These are phyloP conservation scores for Flaveria robusta DNA, from an alignment of 129 eudicot genomes.

Conservation along the genomic window DNA sequence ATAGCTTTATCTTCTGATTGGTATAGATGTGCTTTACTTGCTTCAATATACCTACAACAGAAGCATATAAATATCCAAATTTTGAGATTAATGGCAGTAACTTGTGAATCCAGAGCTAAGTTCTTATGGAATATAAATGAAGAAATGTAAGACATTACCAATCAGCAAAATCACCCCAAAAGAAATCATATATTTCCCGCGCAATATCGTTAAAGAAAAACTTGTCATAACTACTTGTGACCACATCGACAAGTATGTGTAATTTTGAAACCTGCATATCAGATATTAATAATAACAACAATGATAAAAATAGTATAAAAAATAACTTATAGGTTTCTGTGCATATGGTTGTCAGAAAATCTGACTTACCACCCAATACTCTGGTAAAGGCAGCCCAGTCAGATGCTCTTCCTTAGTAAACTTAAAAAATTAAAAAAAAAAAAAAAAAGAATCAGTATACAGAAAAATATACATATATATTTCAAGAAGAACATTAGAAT, in stretches of 20 bases:
- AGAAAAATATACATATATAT: not conserved
- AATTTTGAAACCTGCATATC: constrained; percentile 77
- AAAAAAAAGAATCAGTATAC: constrained; percentile 11
- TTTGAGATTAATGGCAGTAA: constrained; percentile 5
- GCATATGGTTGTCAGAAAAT: constrained; percentile 14
- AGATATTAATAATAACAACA: not conserved
- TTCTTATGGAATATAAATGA: not conserved
- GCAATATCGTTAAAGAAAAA: constrained; percentile 90
- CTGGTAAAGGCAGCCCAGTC: constrained; percentile 68
- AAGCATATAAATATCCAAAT: not conserved
- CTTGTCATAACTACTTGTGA: constrained; percentile 84
- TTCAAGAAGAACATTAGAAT: constrained; percentile 3
- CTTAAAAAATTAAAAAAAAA: constrained; percentile 48
- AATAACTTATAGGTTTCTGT: not conserved
- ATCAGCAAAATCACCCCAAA: constrained; percentile 98
- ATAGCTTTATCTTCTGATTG: constrained; percentile 52
- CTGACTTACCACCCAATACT: constrained; percentile 93
- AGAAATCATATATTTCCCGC: constrained; percentile 87
- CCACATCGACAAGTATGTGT: constrained; percentile 80
- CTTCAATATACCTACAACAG: constrained; percentile 84
- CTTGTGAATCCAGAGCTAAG: constrained; percentile 8
- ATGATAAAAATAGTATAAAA: not conserved
- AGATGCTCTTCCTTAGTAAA: constrained; percentile 66
- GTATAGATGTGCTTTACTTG: constrained; percentile 94
- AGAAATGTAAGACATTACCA: constrained; percentile 56